Evolutionary conservation across 2,329 filamentous ascomycete species (phyloP).

Genomic region (Aureobasidium musti): DNA sequence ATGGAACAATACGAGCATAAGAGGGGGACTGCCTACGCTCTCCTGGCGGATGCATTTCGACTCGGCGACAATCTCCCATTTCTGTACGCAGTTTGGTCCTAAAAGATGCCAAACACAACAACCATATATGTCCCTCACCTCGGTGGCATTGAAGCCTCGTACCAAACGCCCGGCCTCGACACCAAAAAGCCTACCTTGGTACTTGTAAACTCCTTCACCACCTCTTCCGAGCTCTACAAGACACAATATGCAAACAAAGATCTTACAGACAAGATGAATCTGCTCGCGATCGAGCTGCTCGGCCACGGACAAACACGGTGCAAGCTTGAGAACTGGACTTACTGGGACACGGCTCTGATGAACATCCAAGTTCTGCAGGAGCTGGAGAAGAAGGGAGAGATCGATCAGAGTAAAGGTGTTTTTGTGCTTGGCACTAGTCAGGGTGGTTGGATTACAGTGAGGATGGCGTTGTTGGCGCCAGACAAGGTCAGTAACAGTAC

Average conservation of each 20-base stretch:
- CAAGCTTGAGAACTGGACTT: constrained; percentile 52
- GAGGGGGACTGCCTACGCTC: too few relatives aligned
- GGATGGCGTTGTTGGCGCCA: constrained; percentile 56
- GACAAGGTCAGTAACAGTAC: constrained; percentile 45
- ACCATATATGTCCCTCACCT: constrained; percentile 53
- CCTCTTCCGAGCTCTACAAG: constrained; percentile 48
- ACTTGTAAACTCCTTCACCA: constrained; percentile 56
- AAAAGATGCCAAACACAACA: constrained; percentile 36
- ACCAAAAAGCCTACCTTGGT: constrained; percentile 53
- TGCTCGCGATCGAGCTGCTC: constrained; percentile 56
- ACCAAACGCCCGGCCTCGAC: constrained; percentile 47
- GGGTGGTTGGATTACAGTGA: constrained; percentile 55
- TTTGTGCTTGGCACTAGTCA: constrained; percentile 57
- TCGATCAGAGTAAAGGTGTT: constrained; percentile 30
- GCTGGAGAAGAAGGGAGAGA: constrained; percentile 46
- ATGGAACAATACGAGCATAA: too few relatives aligned
- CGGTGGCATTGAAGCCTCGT: constrained; percentile 53
- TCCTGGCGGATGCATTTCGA: too few relatives aligned
- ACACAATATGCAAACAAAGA: constrained; percentile 38
- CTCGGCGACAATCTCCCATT: not conserved
- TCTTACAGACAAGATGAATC: constrained; percentile 46
- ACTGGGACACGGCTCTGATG: constrained; percentile 58
- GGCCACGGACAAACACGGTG: constrained; percentile 55
- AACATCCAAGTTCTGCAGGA: constrained; percentile 46
- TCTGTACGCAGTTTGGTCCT: too few relatives aligned